A percentile compares a stretch with the other conserved stretches of the same genome.
Evolutionary conservation across 352 stramenopile genomes (phyloP).

Genomic region (Pythium apleroticum): DNA sequence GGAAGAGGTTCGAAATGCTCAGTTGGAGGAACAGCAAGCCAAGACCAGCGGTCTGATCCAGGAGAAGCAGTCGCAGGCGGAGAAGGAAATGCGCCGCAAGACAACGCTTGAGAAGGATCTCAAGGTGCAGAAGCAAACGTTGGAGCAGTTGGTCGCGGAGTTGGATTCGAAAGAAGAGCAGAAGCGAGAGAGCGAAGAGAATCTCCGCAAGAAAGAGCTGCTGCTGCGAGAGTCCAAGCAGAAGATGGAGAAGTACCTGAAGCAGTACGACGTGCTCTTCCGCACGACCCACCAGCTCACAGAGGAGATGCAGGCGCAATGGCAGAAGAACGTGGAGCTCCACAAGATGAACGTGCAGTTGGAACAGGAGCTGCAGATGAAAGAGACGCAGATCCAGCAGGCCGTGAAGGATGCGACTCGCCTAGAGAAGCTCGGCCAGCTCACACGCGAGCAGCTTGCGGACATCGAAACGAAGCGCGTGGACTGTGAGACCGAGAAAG

Average conservation of each 20-base stretch:
- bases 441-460: slow-evolving; percentile 74
- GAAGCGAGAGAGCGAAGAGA: slow-evolving; percentile 63
- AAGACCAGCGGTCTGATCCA: slow-evolving; percentile 45
- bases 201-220: slow-evolving; percentile 63
- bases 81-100: slow-evolving; percentile 69
- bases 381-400: slow-evolving; percentile 55
- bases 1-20: slow-evolving; percentile 59
- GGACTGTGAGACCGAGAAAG: slow-evolving; percentile 62
- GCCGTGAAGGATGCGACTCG: slow-evolving; percentile 60
- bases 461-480: slow-evolving; percentile 60
- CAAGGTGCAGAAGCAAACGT: slow-evolving; percentile 62
- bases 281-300: slow-evolving; percentile 74
- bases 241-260: slow-evolving; percentile 89
- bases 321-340: slow-evolving; percentile 81
- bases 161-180: slow-evolving; percentile 40
- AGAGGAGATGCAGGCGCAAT: slow-evolving; percentile 78
- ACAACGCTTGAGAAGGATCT: slow-evolving; percentile 66
- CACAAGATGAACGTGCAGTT: slow-evolving; percentile 73
- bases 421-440: slow-evolving; percentile 72
- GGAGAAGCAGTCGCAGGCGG: slow-evolving; percentile 59
- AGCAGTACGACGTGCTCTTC: slow-evolving; percentile 85
- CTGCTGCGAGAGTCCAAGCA: slow-evolving; percentile 77
- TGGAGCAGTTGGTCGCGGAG: slow-evolving; percentile 51
- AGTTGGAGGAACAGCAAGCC: slow-evolving; percentile 54
- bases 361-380: slow-evolving; percentile 51